These are phyloP conservation scores for Candida peoriensis DNA, from an alignment of 805 yeast species.

Conservation along the genomic window DNA sequence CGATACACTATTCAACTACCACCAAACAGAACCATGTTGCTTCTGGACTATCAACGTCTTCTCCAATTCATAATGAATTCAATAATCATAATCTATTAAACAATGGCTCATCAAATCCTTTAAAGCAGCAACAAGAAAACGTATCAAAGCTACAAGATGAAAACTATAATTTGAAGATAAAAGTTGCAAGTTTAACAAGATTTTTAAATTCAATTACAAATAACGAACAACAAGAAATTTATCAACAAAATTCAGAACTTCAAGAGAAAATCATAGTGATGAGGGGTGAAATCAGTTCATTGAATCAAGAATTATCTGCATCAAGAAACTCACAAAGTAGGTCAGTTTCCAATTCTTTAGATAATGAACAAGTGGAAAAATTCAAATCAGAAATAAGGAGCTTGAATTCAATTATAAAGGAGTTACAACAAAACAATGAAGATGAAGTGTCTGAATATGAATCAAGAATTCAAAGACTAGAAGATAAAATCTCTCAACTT, in stretches of 20 bases:
- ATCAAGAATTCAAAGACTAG: neutral
- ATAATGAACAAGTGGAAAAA: constrained; percentile 1
- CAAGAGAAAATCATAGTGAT: constrained; percentile 21
- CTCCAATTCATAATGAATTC: constrained; percentile 16
- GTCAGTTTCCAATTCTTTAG: neutral
- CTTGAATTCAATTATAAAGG: constrained; percentile 3
- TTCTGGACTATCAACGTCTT: constrained; percentile 8
- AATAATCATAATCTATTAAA: constrained; percentile 16
- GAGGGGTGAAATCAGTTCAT: constrained; percentile 16
- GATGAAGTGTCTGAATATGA: constrained; percentile 1
- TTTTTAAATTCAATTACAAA: constrained; percentile 34
- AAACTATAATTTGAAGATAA: constrained; percentile 39
- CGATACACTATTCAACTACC: constrained; percentile 12
- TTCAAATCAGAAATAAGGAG: constrained; percentile 7
- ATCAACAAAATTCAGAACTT: constrained; percentile 32
- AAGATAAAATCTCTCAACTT: constrained; percentile 9
- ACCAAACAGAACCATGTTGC: constrained; percentile 2
- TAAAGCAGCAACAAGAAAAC: constrained; percentile 26
- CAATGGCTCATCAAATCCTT: constrained; percentile 26
- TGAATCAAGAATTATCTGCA: constrained; percentile 5
- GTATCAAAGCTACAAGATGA: constrained; percentile 33
- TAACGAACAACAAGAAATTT: constrained; percentile 32
- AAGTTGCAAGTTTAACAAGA: constrained; percentile 36
- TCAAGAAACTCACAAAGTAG: constrained; percentile 3
- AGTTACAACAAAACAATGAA: constrained; percentile 2